A percentile compares a stretch with the other conserved stretches of the same genome.
These are phyloP conservation scores for Trichoderma sp. DNA, from an alignment of 2,329 filamentous ascomycete genomes.

Conservation along the genomic window DNA sequence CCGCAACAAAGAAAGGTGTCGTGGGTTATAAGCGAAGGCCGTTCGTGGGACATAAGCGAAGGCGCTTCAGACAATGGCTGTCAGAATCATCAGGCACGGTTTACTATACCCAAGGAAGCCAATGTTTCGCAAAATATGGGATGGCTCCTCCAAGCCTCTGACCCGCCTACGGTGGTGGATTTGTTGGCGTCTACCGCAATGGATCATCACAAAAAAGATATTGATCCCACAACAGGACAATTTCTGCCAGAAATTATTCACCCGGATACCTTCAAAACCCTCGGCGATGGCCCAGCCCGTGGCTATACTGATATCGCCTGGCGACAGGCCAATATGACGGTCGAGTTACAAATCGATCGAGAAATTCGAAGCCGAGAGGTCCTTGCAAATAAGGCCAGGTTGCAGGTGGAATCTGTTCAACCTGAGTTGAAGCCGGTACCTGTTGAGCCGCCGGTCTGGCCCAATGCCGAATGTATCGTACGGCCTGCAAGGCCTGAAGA, in stretches of 20 bases:
- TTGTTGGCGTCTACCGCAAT: background rate
- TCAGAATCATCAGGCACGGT: background rate
- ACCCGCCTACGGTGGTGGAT: background rate
- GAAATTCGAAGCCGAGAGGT: conserved; percentile 32
- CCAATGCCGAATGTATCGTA: conserved; percentile 41
- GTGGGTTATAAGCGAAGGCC: conserved; percentile 12
- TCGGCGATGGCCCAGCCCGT: conserved; percentile 8
- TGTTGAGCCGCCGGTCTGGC: conserved; percentile 31
- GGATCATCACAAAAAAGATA: conserved; percentile 33
- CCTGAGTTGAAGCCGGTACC: conserved; percentile 8
- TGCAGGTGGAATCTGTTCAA: background rate
- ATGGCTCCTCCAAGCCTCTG: conserved; percentile 13
- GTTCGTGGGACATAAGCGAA: conserved; percentile 18
- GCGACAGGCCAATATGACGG: conserved; percentile 35
- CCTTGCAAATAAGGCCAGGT: conserved; percentile 25
- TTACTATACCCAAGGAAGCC: background rate
- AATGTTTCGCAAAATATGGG: background rate
- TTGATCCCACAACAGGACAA: conserved; percentile 42
- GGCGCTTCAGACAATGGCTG: background rate
- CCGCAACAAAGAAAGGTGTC: conserved; percentile 6
- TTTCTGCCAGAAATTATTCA: conserved; percentile 39
- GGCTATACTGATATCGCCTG: conserved; percentile 31
- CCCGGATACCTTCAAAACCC: conserved; percentile 34
- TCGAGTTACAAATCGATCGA: conserved; percentile 31
- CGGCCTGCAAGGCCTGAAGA: conserved; percentile 46